Base-by-base conservation (phyloP, 2,329 filamentous ascomycete genomes). In the Pleurostoma richardsiae region DNA sequence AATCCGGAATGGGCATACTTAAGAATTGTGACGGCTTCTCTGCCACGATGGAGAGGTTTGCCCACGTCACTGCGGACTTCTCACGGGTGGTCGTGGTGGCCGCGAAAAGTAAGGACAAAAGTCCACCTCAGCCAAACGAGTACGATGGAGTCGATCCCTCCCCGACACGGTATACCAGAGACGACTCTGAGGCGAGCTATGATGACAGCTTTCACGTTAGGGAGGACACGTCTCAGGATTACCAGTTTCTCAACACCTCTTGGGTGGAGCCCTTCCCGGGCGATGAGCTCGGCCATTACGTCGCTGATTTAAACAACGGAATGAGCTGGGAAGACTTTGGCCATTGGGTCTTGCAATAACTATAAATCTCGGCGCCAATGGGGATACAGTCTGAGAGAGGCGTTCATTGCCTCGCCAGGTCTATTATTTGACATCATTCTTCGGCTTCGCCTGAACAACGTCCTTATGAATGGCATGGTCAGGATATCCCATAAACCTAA, bases 401-500 rank as follows among this genome's bases (percentile, higher is more conserved):
- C 19, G 19, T 19, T 19, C 19, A 19, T 19, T 19, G 19, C 19
- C 19, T 19, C 19, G 19, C 19, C 19, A 19, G 19, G 19, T 19
- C 19, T 19, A 40, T n/a, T 40, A 40, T 27, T 40, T 40, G 38
- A 40, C 38, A 40, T 11, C 10, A 5, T 40, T 40, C 38, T 40
- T 8, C 19, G 26, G 6, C 19, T 11, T 42, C 6, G 40, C 26
- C 29, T 11, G 6, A 42, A 29, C 29, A 6, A 42, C 19, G 19
- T 42, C 40, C 19, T 42, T 6, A 11, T 42, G 40, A 42, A 42
- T 42, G 8, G 60, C 59, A 42, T 76, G 72, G 3, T 60, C 56
- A 5, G 48, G 59, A 54, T 75, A 68, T 0, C 79, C 79, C 58
- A 74, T 75, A 27, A 64, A 69, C 53, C 60, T 69, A 3, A 84